phyloP scores from a whole-genome alignment of 1,284 basidiomycete genomes.

The Ganoderma sinense region DNA sequence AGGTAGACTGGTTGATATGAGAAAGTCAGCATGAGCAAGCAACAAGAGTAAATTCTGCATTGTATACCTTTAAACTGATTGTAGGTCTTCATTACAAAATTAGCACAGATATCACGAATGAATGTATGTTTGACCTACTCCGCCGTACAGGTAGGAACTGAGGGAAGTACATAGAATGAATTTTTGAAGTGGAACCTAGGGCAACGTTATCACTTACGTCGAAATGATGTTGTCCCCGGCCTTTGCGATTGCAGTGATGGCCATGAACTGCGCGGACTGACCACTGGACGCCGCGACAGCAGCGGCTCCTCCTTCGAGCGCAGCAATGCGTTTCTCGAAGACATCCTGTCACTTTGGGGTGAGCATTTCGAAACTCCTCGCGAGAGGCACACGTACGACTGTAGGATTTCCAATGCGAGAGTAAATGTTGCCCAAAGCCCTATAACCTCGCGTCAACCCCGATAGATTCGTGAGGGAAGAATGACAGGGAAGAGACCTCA shows the following conservation, averaged over 20 bases:
- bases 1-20: constrained; percentile 62
- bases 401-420: constrained; percentile 85
- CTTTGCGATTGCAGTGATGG: constrained; percentile 70
- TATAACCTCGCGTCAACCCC: constrained; percentile 30
- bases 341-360: constrained; percentile 61
- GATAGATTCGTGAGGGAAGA: not conserved
- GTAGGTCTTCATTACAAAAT: constrained; percentile 61
- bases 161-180: not conserved
- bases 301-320: constrained; percentile 83
- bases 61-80: constrained; percentile 85
- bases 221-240: constrained; percentile 85
- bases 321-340: constrained; percentile 88
- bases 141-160: constrained; percentile 72
- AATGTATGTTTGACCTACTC: constrained; percentile 47
- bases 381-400: constrained; percentile 55
- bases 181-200: not conserved
- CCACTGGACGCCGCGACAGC: constrained; percentile 85
- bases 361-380: not conserved
- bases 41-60: constrained; percentile 24
- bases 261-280: constrained; percentile 85
- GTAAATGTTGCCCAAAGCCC: constrained; percentile 78
- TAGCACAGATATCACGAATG: constrained; percentile 5
- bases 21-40: not conserved
- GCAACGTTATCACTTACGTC: constrained; percentile 51
- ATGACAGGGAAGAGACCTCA: constrained; percentile 52